Evolutionary conservation across 306 rosid species (phyloP).

Genomic region (Echinosophora koreensis): DNA sequence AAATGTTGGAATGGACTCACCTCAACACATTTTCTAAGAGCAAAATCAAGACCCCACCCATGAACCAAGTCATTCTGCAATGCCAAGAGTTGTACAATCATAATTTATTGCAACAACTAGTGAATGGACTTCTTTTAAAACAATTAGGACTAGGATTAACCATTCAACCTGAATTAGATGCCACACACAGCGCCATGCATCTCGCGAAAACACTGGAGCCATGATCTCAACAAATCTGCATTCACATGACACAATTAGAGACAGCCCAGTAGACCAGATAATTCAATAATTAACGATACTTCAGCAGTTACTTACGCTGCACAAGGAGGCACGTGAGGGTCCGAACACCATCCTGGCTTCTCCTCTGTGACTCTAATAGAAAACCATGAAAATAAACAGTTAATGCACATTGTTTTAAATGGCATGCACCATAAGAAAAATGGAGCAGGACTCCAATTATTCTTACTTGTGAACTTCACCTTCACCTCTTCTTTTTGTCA

Average conservation of each 20-base stretch:
- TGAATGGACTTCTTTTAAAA: not conserved
- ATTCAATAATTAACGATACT: constrained; percentile 14
- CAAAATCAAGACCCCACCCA: constrained; percentile 99
- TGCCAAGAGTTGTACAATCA: constrained; percentile 16
- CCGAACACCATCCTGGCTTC: constrained; percentile 95
- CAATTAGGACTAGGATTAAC: constrained; percentile 51
- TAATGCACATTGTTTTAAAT: constrained; percentile 23
- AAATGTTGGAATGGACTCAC: constrained; percentile 52
- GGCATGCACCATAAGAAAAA: constrained; percentile 24
- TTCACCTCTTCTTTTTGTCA: constrained; percentile 94
- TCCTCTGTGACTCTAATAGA: constrained; percentile 75
- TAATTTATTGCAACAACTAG: constrained; percentile 9
- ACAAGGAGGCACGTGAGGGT: constrained; percentile 96
- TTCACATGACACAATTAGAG: constrained; percentile 24
- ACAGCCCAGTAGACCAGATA: constrained; percentile 3
- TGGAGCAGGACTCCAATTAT: not conserved
- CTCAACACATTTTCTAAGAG: constrained; percentile 95
- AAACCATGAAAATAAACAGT: constrained; percentile 36
- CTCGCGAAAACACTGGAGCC: constrained; percentile 99
- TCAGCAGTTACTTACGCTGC: constrained; percentile 78
- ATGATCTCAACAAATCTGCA: constrained; percentile 95
- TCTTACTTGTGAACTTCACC: constrained; percentile 96
- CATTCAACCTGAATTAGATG: constrained; percentile 92
- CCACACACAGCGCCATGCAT: constrained; percentile 99
- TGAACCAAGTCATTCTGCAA: constrained; percentile 97